These are phyloP conservation scores for Saccharomycopsis oosterbeekiorum DNA, from an alignment of 805 yeast species.

Conservation along the genomic window DNA sequence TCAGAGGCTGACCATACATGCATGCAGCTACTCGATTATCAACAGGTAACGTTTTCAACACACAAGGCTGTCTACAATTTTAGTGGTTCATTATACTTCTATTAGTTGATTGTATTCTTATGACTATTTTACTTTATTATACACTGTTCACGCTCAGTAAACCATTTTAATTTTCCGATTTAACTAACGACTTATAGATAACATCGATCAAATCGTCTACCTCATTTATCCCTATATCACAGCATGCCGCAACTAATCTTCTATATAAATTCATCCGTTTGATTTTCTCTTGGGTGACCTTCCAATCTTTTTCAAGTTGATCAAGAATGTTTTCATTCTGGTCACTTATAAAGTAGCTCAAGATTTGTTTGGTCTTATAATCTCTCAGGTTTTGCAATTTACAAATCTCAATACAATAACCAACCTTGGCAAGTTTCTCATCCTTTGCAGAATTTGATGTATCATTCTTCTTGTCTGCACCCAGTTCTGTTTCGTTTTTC, in stretches of 20 bases:
- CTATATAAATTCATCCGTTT: slow-evolving; percentile 57
- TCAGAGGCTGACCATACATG: too few species aligned
- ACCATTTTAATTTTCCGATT: not conserved
- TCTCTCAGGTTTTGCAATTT: slow-evolving; percentile 17
- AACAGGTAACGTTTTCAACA: too few species aligned
- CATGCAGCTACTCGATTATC: too few species aligned
- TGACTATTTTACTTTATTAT: too few species aligned
- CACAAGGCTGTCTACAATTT: too few species aligned
- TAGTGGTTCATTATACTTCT: too few species aligned
- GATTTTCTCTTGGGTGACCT: slow-evolving; percentile 22
- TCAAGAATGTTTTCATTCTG: not conserved
- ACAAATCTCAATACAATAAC: not conserved
- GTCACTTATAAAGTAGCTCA: not conserved
- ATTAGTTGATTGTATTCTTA: too few species aligned
- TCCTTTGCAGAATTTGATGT: not conserved
- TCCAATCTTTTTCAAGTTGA: not conserved
- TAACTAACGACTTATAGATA: slow-evolving; percentile 1
- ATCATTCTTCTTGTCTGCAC: not conserved
- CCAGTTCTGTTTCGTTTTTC: not conserved
- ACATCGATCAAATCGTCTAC: slow-evolving; percentile 42
- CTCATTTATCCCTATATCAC: slow-evolving; percentile 57
- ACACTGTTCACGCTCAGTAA: too few species aligned
- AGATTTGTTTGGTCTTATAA: slow-evolving; percentile 1
- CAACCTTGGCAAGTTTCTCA: not conserved
- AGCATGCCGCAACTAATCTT: slow-evolving; percentile 56